Percentiles rank a stretch among this genome's conserved stretches.
These are phyloP conservation scores for Ochromonas danica DNA, from an alignment of 108 stramenopile genomes.

Conservation along the genomic window DNA sequence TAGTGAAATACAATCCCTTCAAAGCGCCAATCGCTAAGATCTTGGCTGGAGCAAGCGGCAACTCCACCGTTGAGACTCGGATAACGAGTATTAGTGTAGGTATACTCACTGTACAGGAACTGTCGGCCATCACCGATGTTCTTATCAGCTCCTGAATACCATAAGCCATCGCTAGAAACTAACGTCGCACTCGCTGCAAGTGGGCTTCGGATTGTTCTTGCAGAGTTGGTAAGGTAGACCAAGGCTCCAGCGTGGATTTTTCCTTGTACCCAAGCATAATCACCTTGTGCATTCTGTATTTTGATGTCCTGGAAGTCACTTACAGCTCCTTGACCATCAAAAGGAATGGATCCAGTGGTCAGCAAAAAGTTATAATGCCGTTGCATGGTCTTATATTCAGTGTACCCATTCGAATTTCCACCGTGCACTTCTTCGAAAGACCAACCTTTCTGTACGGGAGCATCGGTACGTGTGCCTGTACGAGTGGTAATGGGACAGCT, in stretches of 20 bases:
- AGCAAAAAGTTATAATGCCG: constrained; percentile 60
- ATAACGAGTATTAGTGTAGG: constrained; percentile 24
- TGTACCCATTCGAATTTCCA: constrained; percentile 28
- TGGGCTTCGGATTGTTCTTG: not conserved
- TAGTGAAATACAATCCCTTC: constrained; percentile 75
- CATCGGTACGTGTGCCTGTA: constrained; percentile 37
- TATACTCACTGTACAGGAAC: constrained; percentile 70
- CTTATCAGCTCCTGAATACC: not conserved
- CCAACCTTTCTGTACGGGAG: constrained; percentile 65
- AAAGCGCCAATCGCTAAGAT: constrained; percentile 65
- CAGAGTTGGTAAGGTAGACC: constrained; percentile 33
- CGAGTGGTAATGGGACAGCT: constrained; percentile 52
- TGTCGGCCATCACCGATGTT: constrained; percentile 44
- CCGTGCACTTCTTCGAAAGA: constrained; percentile 56
- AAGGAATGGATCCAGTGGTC: constrained; percentile 52
- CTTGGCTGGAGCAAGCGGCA: constrained; percentile 72
- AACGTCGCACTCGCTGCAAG: not conserved
- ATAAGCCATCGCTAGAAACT: not conserved
- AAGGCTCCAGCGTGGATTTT: constrained; percentile 60
- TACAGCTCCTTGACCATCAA: constrained; percentile 63
- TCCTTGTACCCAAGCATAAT: constrained; percentile 48
- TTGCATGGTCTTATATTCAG: constrained; percentile 48
- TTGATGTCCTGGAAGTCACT: constrained; percentile 60
- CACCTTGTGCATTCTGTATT: constrained; percentile 40
- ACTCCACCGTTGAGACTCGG: constrained; percentile 53